Percentiles rank a stretch among this genome's conserved stretches.
Evolutionary conservation across 306 rosid genomes (phyloP).

Genomic region (Cicer yamashitae): DNA sequence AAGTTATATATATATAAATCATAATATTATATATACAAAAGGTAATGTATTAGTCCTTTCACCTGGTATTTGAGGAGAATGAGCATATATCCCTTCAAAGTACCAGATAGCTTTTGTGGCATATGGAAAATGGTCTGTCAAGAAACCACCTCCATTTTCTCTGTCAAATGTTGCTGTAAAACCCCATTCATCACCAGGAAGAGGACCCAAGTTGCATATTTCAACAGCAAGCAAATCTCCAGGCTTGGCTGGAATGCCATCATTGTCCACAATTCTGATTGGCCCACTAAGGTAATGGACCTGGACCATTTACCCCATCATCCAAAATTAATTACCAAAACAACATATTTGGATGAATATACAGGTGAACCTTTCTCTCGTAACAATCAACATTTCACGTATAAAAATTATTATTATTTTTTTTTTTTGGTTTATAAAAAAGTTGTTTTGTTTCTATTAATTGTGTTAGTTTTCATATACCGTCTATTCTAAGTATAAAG

Average conservation of each 20-base stretch:
- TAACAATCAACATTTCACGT: no score
- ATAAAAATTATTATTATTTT: no score
- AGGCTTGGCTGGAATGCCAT: conserved; percentile 80
- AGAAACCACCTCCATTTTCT: conserved; percentile 94
- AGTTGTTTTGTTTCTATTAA: no score
- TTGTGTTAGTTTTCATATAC: no score
- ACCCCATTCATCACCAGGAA: conserved; percentile 96
- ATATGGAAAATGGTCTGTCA: conserved; percentile 82
- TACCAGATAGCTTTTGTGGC: conserved; percentile 95
- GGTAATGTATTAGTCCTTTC: conserved; percentile 13
- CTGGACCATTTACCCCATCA: conserved; percentile 42
- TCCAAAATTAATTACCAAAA: conserved; percentile 17
- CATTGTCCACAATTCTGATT: conserved; percentile 67
- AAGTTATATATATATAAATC: neutral
- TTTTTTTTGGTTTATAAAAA: no score
- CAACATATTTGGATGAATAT: neutral
- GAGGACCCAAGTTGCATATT: conserved; percentile 91
- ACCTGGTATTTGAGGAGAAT: conserved; percentile 98
- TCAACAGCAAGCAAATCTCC: conserved; percentile 89
- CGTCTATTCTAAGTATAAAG: no score
- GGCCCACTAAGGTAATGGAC: conserved; percentile 91
- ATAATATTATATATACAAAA: neutral
- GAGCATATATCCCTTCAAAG: conserved; percentile 87
- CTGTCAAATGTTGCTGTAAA: conserved; percentile 88
- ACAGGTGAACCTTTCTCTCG: no score